Percentiles rank a stretch among this genome's conserved stretches.
phyloP scores from a whole-genome alignment of 108 stramenopile species.

The Fragilaria crotonensis region DNA sequence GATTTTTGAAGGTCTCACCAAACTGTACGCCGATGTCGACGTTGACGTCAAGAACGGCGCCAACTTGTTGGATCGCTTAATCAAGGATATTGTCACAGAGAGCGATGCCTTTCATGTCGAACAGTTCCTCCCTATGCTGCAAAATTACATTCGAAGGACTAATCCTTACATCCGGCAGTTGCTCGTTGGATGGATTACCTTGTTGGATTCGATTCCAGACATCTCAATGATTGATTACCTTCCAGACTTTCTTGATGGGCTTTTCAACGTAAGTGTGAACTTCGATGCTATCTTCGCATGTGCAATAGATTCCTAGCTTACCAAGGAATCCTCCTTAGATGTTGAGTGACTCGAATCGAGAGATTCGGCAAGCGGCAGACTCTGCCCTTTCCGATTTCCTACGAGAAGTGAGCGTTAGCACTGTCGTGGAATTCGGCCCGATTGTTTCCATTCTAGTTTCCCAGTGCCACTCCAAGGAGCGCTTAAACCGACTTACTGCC shows the following conservation, averaged over 20 bases:
- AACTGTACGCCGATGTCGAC: conserved; percentile 94
- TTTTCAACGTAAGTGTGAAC: conserved; percentile 58
- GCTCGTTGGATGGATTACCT: conserved; percentile 95
- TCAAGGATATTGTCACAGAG: conserved; percentile 97
- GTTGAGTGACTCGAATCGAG: conserved; percentile 93
- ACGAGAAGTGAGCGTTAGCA: conserved; percentile 82
- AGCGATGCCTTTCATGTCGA: conserved; percentile 87
- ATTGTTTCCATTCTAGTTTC: conserved; percentile 90
- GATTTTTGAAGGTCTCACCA: conserved; percentile 94
- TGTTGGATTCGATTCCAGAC: conserved; percentile 94
- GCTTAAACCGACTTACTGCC: conserved; percentile 90
- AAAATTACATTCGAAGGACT: conserved; percentile 91
- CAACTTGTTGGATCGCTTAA: conserved; percentile 87
- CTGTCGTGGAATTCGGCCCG: conserved; percentile 90
- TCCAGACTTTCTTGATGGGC: conserved; percentile 93
- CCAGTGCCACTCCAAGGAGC: conserved; percentile 91
- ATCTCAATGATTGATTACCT: conserved; percentile 94
- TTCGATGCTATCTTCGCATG: not conserved
- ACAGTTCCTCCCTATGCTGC: conserved; percentile 91
- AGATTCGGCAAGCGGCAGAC: conserved; percentile 90
- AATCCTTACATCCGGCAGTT: conserved; percentile 97
- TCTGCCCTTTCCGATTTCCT: conserved; percentile 80
- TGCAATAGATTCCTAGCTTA: not conserved
- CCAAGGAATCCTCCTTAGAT: conserved; percentile 25
- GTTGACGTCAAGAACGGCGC: conserved; percentile 98